A percentile compares a stretch with the other conserved stretches of the same genome.
These are phyloP conservation scores for Ophiostoma australiae DNA, from an alignment of 2,329 filamentous ascomycete genomes.

Conservation along the genomic window DNA sequence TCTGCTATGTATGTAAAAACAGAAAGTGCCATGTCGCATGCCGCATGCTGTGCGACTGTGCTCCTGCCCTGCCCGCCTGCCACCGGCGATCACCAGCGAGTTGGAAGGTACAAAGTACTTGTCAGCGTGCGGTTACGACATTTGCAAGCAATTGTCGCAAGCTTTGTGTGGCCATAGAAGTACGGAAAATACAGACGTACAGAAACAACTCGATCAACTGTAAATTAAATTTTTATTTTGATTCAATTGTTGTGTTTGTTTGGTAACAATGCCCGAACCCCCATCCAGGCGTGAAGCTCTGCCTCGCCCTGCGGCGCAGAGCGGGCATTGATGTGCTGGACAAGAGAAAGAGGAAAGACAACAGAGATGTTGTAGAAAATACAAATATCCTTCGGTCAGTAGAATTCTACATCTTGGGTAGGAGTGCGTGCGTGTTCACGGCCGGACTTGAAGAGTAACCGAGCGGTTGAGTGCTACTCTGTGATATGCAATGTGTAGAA, in stretches of 20 bases:
- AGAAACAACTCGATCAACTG: too few relatives aligned
- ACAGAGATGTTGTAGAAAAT: too few relatives aligned
- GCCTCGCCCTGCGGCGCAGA: background rate
- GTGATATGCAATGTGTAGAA: background rate
- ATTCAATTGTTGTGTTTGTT: background rate
- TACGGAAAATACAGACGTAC: background rate
- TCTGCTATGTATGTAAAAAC: background rate
- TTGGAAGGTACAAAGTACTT: background rate
- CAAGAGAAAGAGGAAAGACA: too few relatives aligned
- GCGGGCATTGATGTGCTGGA: background rate
- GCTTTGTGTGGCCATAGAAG: background rate
- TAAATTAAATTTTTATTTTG: background rate
- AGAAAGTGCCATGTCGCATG: background rate
- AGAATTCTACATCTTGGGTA: background rate
- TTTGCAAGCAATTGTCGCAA: background rate
- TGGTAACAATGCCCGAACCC: background rate
- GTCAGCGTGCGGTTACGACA: background rate
- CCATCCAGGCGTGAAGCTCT: background rate
- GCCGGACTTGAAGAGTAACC: background rate
- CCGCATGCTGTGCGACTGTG: background rate
- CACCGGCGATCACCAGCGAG: background rate
- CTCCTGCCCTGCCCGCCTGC: background rate
- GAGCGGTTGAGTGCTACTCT: background rate
- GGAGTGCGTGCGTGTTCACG: slow-evolving; percentile 4
- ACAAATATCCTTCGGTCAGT: background rate